These are phyloP conservation scores for Epichloe scottii DNA, from an alignment of 2,329 filamentous ascomycete species.

Conservation along the genomic window DNA sequence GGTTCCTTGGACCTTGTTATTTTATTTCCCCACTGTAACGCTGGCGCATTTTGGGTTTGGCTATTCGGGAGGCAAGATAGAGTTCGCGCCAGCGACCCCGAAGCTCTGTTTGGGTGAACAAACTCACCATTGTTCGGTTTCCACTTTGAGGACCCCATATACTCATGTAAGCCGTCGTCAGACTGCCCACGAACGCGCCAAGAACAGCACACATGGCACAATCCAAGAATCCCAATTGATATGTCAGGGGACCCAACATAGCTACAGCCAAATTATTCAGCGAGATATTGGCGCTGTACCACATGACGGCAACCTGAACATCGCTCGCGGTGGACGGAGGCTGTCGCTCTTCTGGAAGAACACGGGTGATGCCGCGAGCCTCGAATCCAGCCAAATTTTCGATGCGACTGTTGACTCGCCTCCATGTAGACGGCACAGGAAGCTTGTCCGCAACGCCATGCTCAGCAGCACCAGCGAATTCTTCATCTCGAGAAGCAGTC, in stretches of 20 bases:
- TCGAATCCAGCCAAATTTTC: slow-evolving; percentile 25
- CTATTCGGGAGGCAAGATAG: not conserved
- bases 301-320: slow-evolving; percentile 27
- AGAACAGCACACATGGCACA: slow-evolving; percentile 60
- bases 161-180: slow-evolving; percentile 65
- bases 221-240: slow-evolving; percentile 60
- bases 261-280: slow-evolving; percentile 50
- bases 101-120: not conserved
- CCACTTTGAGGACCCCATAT: slow-evolving; percentile 65
- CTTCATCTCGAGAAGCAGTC: not conserved
- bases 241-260: slow-evolving; percentile 54
- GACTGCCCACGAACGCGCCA: slow-evolving; percentile 61
- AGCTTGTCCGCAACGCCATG: not conserved
- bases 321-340: slow-evolving; percentile 20
- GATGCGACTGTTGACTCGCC: slow-evolving; percentile 14
- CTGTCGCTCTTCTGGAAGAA: slow-evolving; percentile 24
- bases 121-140: slow-evolving; percentile 55
- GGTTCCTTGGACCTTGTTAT: too few relatives aligned
- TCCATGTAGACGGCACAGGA: slow-evolving; percentile 2
- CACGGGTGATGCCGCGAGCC: slow-evolving; percentile 26
- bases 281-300: slow-evolving; percentile 32
- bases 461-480: not conserved
- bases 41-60: not conserved
- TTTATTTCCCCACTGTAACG: not conserved
- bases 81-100: not conserved